Evolutionary conservation across 2,329 filamentous ascomycete genomes (phyloP).

Genomic region (Lachnellula arida): DNA sequence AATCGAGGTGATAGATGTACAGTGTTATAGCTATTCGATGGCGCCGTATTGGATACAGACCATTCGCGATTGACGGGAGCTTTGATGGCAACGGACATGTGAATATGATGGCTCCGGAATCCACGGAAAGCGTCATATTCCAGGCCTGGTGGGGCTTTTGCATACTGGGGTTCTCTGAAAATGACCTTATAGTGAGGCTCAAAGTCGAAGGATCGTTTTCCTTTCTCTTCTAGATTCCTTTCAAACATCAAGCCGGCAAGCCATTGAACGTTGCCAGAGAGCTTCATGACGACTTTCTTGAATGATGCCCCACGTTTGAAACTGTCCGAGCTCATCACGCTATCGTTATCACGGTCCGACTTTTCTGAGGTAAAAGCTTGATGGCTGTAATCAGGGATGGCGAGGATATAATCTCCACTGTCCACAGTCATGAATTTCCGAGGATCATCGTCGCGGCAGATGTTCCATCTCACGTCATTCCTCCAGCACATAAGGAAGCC

Average conservation of each 20-base stretch:
- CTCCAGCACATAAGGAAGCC: slow-evolving; percentile 99
- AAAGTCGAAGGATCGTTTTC: slow-evolving; percentile 78
- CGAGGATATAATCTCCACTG: slow-evolving; percentile 90
- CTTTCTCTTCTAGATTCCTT: slow-evolving; percentile 62
- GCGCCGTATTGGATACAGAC: slow-evolving; percentile 67
- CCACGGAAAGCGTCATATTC: slow-evolving; percentile 89
- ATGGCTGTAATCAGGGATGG: slow-evolving; percentile 88
- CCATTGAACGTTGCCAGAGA: slow-evolving; percentile 94
- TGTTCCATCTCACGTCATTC: slow-evolving; percentile 82
- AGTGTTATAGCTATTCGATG: slow-evolving; percentile 90
- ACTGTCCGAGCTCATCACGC: slow-evolving; percentile 50
- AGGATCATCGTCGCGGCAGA: slow-evolving; percentile 81
- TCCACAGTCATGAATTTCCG: slow-evolving; percentile 93
- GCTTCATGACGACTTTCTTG: slow-evolving; percentile 98
- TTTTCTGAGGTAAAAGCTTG: slow-evolving; percentile 60
- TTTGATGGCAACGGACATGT: slow-evolving; percentile 86
- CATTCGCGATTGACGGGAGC: slow-evolving; percentile 86
- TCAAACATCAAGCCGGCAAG: slow-evolving; percentile 90
- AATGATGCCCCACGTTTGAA: slow-evolving; percentile 75
- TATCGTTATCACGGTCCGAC: slow-evolving; percentile 51
- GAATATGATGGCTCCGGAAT: slow-evolving; percentile 96
- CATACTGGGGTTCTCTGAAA: slow-evolving; percentile 73
- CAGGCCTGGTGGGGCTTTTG: slow-evolving; percentile 51
- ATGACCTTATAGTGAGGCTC: slow-evolving; percentile 89
- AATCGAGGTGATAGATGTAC: slow-evolving; percentile 92